These are phyloP conservation scores for Teratosphaeria gauchensis DNA, from an alignment of 2,329 filamentous ascomycete species.

Conservation along the genomic window DNA sequence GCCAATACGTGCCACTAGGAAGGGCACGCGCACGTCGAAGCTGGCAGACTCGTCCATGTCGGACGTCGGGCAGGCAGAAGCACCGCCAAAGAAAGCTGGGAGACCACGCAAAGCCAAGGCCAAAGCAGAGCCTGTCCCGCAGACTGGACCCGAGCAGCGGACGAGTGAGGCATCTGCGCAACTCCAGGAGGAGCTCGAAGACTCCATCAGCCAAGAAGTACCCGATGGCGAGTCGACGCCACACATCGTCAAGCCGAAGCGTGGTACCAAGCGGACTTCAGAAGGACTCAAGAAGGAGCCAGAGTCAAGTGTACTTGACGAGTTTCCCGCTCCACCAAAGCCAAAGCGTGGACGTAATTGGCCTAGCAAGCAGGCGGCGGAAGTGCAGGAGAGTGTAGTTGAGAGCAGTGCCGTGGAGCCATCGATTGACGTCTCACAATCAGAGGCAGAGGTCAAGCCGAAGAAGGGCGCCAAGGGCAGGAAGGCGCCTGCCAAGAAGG, in stretches of 20 bases:
- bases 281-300: constrained; percentile 25
- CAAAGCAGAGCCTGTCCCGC: constrained; percentile 17
- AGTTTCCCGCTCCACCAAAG: constrained; percentile 19
- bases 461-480: background rate
- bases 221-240: constrained; percentile 19
- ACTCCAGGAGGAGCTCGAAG: constrained; percentile 24
- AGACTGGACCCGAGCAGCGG: constrained; percentile 9
- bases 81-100: constrained; percentile 19
- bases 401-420: background rate
- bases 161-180: constrained; percentile 20
- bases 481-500: constrained; percentile 14
- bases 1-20: constrained; percentile 11
- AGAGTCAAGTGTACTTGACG: constrained; percentile 11
- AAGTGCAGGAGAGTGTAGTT: background rate
- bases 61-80: constrained; percentile 16
- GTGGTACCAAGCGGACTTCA: constrained; percentile 30
- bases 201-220: constrained; percentile 15
- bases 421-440: background rate
- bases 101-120: constrained; percentile 21
- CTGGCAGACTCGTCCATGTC: constrained; percentile 21
- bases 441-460: background rate
- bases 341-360: constrained; percentile 17
- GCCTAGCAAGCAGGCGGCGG: constrained; percentile 7
- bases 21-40: constrained; percentile 14
- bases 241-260: constrained; percentile 13